Evolutionary conservation across 2,329 filamentous ascomycete species (phyloP), one percentile per base, ranked within the genome.

Genomic region (Fusarium avenaceum): DNA sequence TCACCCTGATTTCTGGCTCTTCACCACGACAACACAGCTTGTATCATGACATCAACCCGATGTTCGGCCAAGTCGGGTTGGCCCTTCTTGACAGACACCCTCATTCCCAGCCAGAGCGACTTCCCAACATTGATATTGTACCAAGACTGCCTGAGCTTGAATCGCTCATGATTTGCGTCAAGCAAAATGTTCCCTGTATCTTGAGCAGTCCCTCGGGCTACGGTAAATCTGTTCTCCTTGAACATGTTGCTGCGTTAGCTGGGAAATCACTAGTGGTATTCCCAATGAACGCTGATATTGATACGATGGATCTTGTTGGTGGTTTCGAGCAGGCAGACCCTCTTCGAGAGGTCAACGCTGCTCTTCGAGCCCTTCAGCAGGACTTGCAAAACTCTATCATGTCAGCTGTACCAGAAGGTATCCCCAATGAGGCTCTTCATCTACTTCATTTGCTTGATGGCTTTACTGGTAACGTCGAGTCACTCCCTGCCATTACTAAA

Each of bases 231-330:
- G 87, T 88, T 7, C 84, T 97, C 7, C 82, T 99, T 15, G 86
- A 90, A 62, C 90, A 95, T 67, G 84, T 97, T 28, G 94, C 96
- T n/a, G 90, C 91, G 14, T 81, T 91, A 24, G 88, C 88, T 42
- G 96, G 96, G 24, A 91, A 91, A 56, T 84, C 89, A 2, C 82
- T 98, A 5, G 87, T 94, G 32, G 91, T 93, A 17, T 92, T 98
- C 72, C 90, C 94, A 1, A 89, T 99, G 80, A 99, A 97, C 76
- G 91, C 94, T 8, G 96, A 99, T 73, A 92, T 97, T 44, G 96
- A 99, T 77, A 94, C 95, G 1, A 97, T 97, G 89, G 96, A 99
- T 79, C 87, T 99, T 57, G 93, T 99, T 57, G 96, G 96, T 74
- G 96, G 96, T 0, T 99, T 97, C 75, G 96, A 99, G 77, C 96